Base-by-base conservation (phyloP, 306 rosid genomes). In the Pyrus communis region DNA sequence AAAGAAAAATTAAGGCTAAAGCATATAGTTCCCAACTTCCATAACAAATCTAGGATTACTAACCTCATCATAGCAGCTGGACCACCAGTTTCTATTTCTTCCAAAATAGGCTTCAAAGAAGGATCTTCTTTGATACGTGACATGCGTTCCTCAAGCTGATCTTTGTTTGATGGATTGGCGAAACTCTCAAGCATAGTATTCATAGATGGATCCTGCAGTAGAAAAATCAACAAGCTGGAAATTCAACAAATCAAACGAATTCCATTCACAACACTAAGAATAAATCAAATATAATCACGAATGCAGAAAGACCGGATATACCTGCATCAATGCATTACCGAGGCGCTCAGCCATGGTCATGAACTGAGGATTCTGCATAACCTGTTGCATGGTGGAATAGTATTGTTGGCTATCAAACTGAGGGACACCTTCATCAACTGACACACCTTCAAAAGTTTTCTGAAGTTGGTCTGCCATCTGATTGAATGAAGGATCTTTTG, bases 11-110 rank as follows among this genome's bases (percentile, higher is more conserved):
- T n/a, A 27, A 51, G 81, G 73, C 78, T 63, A 49, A 28, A n/a
- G 40, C 63, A 71, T 62, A 83, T 31, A 66, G 66, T 45, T 49
- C 54, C 54, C 54, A 46, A 17, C 19, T 4, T 4, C 17, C 21
- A 25, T 43, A 54, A 49, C 9, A 33, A 19, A 28, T 2, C 42
- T 62, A 75, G 63, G n/a, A 51, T 74, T 80, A 57, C 79, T 77
- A 71, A 96, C 99, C 91, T 96, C 99, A 96, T 92, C 99, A 96
- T 96, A 67, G 98, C 97, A 81, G 97, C 89, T 38, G 96, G 98
- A 76, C 99, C 99, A 69, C 98, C 99, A 28, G 81, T 83, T 84
- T 96, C 99, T 83, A 96, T 96, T 85, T 96, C 98, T 31, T 96
- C 99, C 80, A 96, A 86, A 81, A 96, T 92, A 78, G 90, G 97